Evolutionary conservation across 441 rosid species (phyloP), one percentile per base, ranked within the genome.

Genomic region (Pelargonium exstipulatum): DNA sequence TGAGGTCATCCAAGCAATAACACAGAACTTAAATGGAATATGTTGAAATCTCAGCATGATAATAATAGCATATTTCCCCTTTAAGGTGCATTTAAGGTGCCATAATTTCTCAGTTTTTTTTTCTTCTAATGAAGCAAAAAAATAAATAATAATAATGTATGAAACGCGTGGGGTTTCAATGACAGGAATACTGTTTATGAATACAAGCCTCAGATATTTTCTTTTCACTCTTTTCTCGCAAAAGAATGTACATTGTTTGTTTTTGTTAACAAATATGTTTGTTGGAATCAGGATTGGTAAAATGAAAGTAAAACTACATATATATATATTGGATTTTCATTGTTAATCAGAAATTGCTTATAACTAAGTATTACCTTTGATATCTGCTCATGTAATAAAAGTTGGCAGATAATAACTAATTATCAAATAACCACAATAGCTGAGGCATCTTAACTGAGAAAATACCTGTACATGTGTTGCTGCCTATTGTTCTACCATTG

Each of bases 361-460:
- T 35, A 35, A 24, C 26, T 24, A 24, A 24, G 26, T 24, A 24
- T 24, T 24, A 24, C 26, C 26, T 24, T 24, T 24, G 26, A 24
- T 24, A 24, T 24, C 2, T 24, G 26, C 26, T 24, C 26, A 24
- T 24, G 26, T 24, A 24, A 8, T 40, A 40, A 40, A 40, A 40
- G 43, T 8, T 40, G 9, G 43, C 43, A 5, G 43, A 40, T 40
- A 4, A 40, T 40, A 8, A 40, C 43, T 8, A 40, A 8, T 40
- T 40, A 40, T 5, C 49, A 9, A 9, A 10, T 9, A 12, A 45
- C 17, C 20, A 51, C 20, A 16, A 51, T 14, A 14, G 58, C 17
- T 5, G 58, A 51, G 58, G 58, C 58, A 51, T n/a, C 17, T 51
- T 51, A 9, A 48, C 53, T 48, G 53, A 48, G 53, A 48, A 48